Evolutionary conservation across 2,329 filamentous ascomycete genomes (phyloP), one percentile per base, ranked within the genome.

Genomic region (Epichloe uncinata): DNA sequence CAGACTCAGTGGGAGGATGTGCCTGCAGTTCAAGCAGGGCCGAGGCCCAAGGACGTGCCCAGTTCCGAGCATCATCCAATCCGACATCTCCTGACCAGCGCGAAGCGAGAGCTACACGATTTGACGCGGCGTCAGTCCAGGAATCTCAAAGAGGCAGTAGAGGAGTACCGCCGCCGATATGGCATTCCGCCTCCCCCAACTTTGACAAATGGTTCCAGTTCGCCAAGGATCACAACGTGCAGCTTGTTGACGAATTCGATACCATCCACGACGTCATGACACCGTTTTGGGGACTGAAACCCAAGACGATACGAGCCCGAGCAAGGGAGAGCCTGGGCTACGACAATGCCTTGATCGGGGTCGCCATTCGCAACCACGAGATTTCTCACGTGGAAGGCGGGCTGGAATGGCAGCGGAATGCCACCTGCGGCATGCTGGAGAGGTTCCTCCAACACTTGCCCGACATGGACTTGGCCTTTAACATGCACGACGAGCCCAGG

Each of bases 201-300:
- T 97, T 97, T 62, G 89, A 97, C 66, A 87, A 86, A 64, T 97
- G 91, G 91, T 96, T 85, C 64, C 78, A 84, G 50, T 95, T 95
- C 62, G 91, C 91, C 5, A 81, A 79, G 61, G 73, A 74, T 37
- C 86, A 81, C 61, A 73, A 78, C 1, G 83, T 94, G 3, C 80
- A 87, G 61, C 71, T 97, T 51, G 80, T 95, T 52, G 93, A 98
- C 64, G 91, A 98, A 63, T 98, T 91, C 60, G 91, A 98, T 66
- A 85, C 78, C 7, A 85, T 97, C 53, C 77, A 89, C 63, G 79
- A 95, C 51, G 74, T 85, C 47, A 72, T 98, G 42, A 79, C 86
- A 15, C 93, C 93, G 0, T 97, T 96, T 63, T 97, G 93, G 93
- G 89, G 85, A 1, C 65, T 97, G 52, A 78, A 82, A 54, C 91